Conservation (phyloP, 306 rosid genomes). For the Albizia julibrissin region DNA sequence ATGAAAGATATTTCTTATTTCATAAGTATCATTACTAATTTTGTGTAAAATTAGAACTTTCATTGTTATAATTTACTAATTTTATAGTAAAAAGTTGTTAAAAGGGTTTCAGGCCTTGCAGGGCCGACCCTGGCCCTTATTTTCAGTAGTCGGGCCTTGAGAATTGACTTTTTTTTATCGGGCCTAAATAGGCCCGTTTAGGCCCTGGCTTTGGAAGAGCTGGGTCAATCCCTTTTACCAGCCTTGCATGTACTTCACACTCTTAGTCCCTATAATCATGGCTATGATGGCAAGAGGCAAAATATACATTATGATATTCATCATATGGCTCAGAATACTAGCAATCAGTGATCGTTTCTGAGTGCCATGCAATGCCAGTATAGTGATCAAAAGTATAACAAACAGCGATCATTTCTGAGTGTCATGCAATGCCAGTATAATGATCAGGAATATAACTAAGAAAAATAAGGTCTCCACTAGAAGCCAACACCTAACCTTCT, state of each 20-base stretch:
- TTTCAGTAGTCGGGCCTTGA: no score
- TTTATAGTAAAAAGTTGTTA: no score
- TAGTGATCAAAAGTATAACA: slow-evolving; percentile 41
- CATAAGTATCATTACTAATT: no score
- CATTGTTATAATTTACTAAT: no score
- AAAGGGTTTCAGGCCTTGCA: no score
- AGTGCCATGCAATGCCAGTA: slow-evolving; percentile 46
- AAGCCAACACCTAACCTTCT: slow-evolving; percentile 32
- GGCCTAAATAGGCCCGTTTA: no score
- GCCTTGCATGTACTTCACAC: slow-evolving; percentile 63
- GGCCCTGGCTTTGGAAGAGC: no score
- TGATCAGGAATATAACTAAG: slow-evolving; percentile 33
- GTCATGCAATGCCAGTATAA: slow-evolving; percentile 47
- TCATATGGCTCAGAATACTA: slow-evolving; percentile 64
- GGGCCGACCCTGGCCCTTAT: no score
- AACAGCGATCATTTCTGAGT: slow-evolving; percentile 46
- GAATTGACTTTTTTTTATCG: no score
- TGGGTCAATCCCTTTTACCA: no score
- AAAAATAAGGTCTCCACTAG: slow-evolving; percentile 39
- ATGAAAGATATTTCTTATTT: no score
- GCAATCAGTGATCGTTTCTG: slow-evolving; percentile 53
- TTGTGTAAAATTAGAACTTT: no score
- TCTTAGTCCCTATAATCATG: slow-evolving; percentile 65
- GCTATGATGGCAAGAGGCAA: slow-evolving; percentile 69
- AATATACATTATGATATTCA: slow-evolving; percentile 73